Evolutionary conservation across 164 flowering plant species (phyloP).

Genomic region (Umbellularia californica): DNA sequence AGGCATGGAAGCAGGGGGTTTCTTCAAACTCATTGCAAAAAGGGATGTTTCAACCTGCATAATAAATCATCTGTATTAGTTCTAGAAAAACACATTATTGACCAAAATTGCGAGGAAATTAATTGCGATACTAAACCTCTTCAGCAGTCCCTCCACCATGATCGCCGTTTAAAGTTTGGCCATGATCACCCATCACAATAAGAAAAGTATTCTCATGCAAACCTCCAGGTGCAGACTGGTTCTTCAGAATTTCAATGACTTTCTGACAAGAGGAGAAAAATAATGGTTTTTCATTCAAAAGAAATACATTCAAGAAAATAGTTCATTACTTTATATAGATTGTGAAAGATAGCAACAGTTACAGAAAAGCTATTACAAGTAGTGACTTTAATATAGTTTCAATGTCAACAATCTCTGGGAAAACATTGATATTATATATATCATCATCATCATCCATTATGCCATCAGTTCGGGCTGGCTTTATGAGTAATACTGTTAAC

Average conservation of each 20-base stretch:
- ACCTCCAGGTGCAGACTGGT: conserved; percentile 78
- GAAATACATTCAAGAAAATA: not conserved
- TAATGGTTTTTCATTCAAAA: not conserved
- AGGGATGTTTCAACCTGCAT: conserved; percentile 92
- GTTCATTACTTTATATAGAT: not conserved
- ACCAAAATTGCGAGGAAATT: not conserved
- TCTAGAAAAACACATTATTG: not conserved
- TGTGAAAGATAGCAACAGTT: not conserved
- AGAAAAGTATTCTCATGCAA: conserved; percentile 84
- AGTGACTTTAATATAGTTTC: not conserved
- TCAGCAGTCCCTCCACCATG: conserved; percentile 98
- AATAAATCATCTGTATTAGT: conserved; percentile 13
- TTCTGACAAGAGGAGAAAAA: conserved; percentile 37
- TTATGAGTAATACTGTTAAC: not conserved
- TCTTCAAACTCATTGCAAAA: conserved; percentile 76
- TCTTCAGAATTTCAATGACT: conserved; percentile 60
- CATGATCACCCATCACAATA: conserved; percentile 99
- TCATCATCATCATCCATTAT: too few relatives aligned
- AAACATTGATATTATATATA: too few relatives aligned
- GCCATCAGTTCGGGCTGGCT: too few relatives aligned
- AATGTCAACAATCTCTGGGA: too few relatives aligned
- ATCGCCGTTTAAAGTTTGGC: conserved; percentile 96
- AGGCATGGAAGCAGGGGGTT: conserved; percentile 38
- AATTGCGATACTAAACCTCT: conserved; percentile 47
- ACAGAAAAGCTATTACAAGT: conserved; percentile 2